A percentile compares a stretch with the other conserved stretches of the same genome.
Conservation (phyloP, 192 early-diverging fungal genomes). For the Coemansia sp. region DNA sequence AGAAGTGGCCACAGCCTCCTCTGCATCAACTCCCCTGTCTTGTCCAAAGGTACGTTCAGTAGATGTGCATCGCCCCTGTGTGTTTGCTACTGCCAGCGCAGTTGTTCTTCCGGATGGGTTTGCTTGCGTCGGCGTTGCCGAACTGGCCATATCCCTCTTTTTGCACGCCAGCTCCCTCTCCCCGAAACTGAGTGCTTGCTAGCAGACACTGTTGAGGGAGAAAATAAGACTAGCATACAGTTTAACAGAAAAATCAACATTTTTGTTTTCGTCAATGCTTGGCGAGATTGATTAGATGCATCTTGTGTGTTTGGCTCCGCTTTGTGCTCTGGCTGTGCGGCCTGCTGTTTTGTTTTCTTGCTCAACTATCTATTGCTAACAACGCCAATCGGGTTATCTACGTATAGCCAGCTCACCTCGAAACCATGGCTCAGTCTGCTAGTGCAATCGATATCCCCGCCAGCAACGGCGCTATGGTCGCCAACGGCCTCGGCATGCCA, state of each 20-base stretch:
- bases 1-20: conserved; percentile 9
- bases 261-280: background rate
- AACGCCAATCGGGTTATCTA: too few species aligned
- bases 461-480: conserved; percentile 15
- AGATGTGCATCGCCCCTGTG: background rate
- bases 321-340: background rate
- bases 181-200: background rate
- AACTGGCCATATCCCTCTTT: background rate
- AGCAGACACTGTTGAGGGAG: background rate
- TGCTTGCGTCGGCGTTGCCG: background rate
- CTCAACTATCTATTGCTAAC: background rate
- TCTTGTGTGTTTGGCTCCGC: conserved; percentile 9
- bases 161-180: conserved; percentile 1
- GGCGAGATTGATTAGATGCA: background rate
- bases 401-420: conserved; percentile 6
- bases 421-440: conserved; percentile 35
- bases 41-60: conserved; percentile 4
- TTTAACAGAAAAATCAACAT: background rate
- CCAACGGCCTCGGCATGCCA: conserved; percentile 7
- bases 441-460: conserved; percentile 18
- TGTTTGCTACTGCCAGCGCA: conserved; percentile 4
- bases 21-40: background rate
- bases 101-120: background rate
- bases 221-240: background rate
- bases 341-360: conserved; percentile 1